These are phyloP conservation scores for Eragrostis curvula DNA, from an alignment of 176 grass and related monocot species.

Conservation along the genomic window DNA sequence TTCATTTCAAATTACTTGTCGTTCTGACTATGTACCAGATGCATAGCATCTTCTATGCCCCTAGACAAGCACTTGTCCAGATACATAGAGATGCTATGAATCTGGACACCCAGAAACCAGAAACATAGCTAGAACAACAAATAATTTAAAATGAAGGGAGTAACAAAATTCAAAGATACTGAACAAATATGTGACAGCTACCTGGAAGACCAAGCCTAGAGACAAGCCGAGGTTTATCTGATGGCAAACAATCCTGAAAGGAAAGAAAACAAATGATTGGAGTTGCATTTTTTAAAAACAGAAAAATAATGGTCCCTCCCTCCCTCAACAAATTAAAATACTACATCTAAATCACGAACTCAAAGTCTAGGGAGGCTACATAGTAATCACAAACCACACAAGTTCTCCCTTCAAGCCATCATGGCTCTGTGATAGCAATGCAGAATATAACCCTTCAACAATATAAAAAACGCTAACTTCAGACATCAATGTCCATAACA, in stretches of 20 bases:
- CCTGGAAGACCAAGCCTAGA: constrained; percentile 98
- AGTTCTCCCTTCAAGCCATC: not conserved
- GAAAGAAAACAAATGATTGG: constrained; percentile 16
- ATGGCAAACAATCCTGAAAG: constrained; percentile 77
- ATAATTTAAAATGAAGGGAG: too few species aligned
- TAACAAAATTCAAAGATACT: not conserved
- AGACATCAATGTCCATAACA: not conserved
- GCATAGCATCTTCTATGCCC: too few species aligned
- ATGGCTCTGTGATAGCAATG: not conserved
- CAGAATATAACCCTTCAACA: not conserved
- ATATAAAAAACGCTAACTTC: not conserved
- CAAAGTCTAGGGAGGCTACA: not conserved
- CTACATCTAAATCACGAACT: constrained; percentile 8
- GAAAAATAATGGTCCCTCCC: not conserved
- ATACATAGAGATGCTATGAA: too few species aligned
- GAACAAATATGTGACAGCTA: constrained; percentile 37
- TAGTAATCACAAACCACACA: not conserved
- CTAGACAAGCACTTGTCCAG: too few species aligned
- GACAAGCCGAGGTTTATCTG: constrained; percentile 76
- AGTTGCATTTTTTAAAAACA: not conserved
- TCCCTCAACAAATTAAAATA: not conserved
- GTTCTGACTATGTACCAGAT: too few species aligned
- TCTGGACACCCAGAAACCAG: too few species aligned
- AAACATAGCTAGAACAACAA: too few species aligned
- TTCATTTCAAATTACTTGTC: too few species aligned